Evolutionary conservation across 768 basidiomycete species (phyloP).

Genomic region (Pleurotus pulmonarius): DNA sequence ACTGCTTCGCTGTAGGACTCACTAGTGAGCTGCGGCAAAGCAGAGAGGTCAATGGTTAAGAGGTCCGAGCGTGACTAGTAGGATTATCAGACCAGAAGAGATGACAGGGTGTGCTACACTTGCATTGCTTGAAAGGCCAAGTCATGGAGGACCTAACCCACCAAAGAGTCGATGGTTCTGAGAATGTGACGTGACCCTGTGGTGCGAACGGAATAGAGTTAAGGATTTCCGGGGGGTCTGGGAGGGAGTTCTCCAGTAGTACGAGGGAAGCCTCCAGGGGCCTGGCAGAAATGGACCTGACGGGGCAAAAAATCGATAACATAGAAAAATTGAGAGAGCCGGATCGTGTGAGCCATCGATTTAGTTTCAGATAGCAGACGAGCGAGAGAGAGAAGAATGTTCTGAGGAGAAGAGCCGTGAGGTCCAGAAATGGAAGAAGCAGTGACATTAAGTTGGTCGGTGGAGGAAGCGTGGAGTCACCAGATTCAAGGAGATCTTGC

Average conservation of each 20-base stretch:
- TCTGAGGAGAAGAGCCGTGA: slow-evolving; percentile 3
- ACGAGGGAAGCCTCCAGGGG: too few relatives aligned
- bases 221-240: not conserved
- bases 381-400: slow-evolving; percentile 1
- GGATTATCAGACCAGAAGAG: too few relatives aligned
- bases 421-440: slow-evolving; percentile 2
- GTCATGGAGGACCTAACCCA: too few relatives aligned
- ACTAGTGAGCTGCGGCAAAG: too few relatives aligned
- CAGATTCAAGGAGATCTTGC: not conserved
- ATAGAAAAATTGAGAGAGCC: not conserved
- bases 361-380: not conserved
- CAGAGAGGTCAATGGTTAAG: too few relatives aligned
- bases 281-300: not conserved
- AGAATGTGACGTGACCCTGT: not conserved
- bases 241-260: not conserved
- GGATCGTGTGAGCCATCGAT: not conserved
- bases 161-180: too few relatives aligned
- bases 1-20: too few relatives aligned
- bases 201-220: not conserved
- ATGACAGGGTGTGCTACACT: too few relatives aligned
- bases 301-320: slow-evolving; percentile 1
- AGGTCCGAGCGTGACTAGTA: too few relatives aligned
- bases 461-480: slow-evolving; percentile 1
- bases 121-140: too few relatives aligned
- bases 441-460: not conserved